These are phyloP conservation scores for Citrus cavaleriei DNA, from an alignment of 345 rosid species.

Conservation along the genomic window DNA sequence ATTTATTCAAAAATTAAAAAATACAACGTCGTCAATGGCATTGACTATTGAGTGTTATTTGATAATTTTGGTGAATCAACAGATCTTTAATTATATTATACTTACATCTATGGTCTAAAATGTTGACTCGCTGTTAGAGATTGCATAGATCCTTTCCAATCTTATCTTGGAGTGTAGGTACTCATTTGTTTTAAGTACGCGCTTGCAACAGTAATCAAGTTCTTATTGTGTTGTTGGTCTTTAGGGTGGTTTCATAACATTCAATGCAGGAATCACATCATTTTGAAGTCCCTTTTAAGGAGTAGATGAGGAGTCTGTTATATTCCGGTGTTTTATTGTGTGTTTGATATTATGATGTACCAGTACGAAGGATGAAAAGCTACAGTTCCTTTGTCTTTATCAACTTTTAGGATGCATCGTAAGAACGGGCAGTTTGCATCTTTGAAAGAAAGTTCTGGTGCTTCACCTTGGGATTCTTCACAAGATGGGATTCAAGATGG, in stretches of 20 bases:
- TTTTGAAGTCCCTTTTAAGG: background rate
- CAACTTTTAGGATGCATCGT: constrained; percentile 59
- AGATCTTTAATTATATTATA: background rate
- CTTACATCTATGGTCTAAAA: background rate
- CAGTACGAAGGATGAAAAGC: background rate
- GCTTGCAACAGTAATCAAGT: background rate
- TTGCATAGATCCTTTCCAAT: background rate
- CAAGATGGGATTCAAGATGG: constrained; percentile 48
- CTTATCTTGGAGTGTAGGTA: background rate
- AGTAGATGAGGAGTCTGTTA: background rate
- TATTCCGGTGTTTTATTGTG: background rate
- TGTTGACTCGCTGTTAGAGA: background rate
- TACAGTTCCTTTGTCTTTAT: constrained; percentile 12
- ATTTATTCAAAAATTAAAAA: background rate
- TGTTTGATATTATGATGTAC: background rate
- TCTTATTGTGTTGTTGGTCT: background rate
- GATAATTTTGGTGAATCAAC: background rate
- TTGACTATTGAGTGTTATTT: background rate
- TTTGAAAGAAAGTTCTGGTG: constrained; percentile 44
- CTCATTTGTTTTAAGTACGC: background rate
- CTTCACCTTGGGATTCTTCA: constrained; percentile 51
- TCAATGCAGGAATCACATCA: background rate
- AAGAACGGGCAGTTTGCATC: constrained; percentile 79
- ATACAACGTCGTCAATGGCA: background rate
- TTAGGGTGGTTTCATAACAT: background rate